These are phyloP conservation scores for Collybiopsis luxurians DNA, from an alignment of 768 basidiomycete genomes.

Conservation along the genomic window DNA sequence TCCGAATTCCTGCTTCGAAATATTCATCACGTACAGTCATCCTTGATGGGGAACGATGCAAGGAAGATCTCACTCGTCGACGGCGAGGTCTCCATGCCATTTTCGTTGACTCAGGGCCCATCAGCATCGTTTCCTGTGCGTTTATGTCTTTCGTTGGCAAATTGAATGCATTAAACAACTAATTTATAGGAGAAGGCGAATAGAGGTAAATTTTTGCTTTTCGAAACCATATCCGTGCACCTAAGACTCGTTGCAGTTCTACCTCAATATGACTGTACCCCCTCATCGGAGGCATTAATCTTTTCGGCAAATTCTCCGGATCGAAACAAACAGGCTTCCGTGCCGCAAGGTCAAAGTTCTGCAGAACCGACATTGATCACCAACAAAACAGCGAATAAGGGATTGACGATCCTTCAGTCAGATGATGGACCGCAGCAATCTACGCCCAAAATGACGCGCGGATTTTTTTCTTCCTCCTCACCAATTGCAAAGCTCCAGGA, in stretches of 20 bases:
- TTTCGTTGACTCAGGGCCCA: neutral
- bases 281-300: neutral
- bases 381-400: neutral
- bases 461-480: neutral
- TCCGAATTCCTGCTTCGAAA: neutral
- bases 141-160: neutral
- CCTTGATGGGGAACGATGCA: slow-evolving; percentile 7
- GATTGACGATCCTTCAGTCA: slow-evolving; percentile 6
- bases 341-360: neutral
- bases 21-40: neutral
- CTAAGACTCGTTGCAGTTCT: neutral
- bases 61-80: slow-evolving; percentile 16
- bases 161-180: neutral
- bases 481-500: no score
- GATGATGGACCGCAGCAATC: slow-evolving; percentile 8
- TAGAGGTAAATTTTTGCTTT: neutral
- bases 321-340: neutral
- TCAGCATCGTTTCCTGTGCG: slow-evolving; percentile 1
- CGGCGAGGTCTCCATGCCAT: slow-evolving; percentile 10
- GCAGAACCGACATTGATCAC: neutral
- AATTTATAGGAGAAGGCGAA: neutral
- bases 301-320: neutral
- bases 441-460: neutral
- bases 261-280: neutral
- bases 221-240: no score